Conservation (phyloP, 176 grass and related monocot species). For the Aegilops speltoides region DNA sequence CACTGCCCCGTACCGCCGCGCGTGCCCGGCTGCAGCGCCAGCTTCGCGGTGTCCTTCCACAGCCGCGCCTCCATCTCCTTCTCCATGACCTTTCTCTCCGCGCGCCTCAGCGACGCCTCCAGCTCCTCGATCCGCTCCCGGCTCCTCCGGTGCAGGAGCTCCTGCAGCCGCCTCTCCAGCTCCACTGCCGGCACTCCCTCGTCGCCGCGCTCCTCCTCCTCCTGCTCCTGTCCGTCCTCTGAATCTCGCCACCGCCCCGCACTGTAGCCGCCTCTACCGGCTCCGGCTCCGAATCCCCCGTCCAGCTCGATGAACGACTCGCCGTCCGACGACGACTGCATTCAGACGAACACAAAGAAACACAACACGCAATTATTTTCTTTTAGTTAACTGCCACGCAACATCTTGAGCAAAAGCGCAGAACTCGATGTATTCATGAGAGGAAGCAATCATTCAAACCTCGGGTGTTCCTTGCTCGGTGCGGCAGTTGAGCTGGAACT, state of each 20-base stretch:
- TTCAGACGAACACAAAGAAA: neutral
- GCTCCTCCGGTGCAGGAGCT: slow-evolving; percentile 41
- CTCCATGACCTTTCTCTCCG: slow-evolving; percentile 36
- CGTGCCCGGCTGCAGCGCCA: slow-evolving; percentile 30
- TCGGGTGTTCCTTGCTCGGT: neutral
- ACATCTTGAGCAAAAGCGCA: neutral
- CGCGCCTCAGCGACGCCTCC: slow-evolving; percentile 41
- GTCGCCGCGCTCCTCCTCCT: neutral
- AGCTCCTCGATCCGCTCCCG: slow-evolving; percentile 48
- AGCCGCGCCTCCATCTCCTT: slow-evolving; percentile 60
- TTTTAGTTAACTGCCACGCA: neutral
- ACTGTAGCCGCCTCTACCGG: neutral
- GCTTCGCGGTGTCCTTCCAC: slow-evolving; percentile 51
- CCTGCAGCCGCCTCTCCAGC: slow-evolving; percentile 63
- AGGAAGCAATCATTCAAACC: neutral
- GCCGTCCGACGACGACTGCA: slow-evolving; percentile 30
- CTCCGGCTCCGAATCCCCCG: neutral
- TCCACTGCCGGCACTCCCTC: slow-evolving; percentile 34
- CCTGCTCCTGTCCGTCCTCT: neutral
- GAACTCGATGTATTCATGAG: neutral
- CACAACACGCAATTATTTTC: neutral
- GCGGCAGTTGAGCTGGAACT: neutral
- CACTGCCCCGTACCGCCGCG: neutral
- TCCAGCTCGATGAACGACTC: slow-evolving; percentile 50
- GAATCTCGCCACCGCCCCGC: neutral